phyloP scores from a whole-genome alignment of 1,284 basidiomycete species.

The Heterobasidion occidentale region DNA sequence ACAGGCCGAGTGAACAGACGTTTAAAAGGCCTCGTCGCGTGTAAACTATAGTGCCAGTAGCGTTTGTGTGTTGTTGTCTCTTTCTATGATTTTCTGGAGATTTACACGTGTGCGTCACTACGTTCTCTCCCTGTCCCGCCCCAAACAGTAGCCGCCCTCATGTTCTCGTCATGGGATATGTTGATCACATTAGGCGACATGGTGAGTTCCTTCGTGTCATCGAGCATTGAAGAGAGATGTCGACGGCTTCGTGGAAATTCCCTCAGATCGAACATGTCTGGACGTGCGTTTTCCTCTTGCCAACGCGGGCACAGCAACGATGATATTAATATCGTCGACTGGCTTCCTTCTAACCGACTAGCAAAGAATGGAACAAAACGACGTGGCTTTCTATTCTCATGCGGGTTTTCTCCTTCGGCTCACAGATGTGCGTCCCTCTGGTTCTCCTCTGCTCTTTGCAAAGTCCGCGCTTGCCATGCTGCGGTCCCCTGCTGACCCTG shows the following conservation, averaged over 20 bases:
- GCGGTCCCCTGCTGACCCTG: neutral
- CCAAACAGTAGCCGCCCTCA: conserved; percentile 15
- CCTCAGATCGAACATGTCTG: neutral
- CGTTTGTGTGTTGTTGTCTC: neutral
- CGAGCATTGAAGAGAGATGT: neutral
- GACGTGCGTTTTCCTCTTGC: neutral
- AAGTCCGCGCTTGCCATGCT: neutral
- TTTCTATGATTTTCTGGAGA: neutral
- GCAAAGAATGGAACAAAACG: neutral
- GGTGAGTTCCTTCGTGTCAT: neutral
- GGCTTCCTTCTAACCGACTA: neutral
- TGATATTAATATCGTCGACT: neutral
- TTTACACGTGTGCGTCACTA: neutral
- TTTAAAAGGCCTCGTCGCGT: conserved; percentile 3
- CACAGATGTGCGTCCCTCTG: neutral
- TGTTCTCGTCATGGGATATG: conserved; percentile 18
- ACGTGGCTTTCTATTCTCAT: neutral
- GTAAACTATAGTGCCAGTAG: conserved; percentile 20
- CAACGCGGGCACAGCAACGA: neutral
- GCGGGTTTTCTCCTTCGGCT: neutral
- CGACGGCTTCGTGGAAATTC: neutral
- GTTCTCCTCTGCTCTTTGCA: neutral
- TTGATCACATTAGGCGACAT: conserved; percentile 8
- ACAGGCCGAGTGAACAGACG: neutral
- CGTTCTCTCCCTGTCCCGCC: neutral